phyloP scores from a whole-genome alignment of 2,329 filamentous ascomycete genomes.

The Chaetomium olivaceum region DNA sequence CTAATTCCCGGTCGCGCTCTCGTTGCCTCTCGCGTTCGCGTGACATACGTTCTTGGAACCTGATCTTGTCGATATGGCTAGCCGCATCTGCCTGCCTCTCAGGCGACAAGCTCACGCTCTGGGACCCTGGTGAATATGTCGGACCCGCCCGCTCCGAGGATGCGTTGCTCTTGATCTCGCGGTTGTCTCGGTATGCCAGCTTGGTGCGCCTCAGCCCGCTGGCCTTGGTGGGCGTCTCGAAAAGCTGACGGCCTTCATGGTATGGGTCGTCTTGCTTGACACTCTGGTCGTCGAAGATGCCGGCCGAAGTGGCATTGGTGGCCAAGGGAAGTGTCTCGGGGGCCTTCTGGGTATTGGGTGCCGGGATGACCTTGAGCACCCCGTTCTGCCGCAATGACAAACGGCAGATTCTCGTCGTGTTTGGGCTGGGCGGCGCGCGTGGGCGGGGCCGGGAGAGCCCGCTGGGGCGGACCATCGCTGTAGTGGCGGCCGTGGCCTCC shows the following conservation, averaged over 20 bases:
- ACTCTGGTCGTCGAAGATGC: conserved; percentile 30
- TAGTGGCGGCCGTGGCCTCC: conserved; percentile 29
- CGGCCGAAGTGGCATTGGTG: conserved; percentile 23
- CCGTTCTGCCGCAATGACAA: conserved; percentile 43
- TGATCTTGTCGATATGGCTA: conserved; percentile 29
- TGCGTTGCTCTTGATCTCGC: conserved; percentile 32
- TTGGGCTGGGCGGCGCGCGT: conserved; percentile 21
- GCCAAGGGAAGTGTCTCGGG: conserved; percentile 30
- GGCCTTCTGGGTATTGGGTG: conserved; percentile 24
- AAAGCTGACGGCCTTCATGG: conserved; percentile 32
- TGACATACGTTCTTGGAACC: conserved; percentile 31
- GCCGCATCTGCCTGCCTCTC: conserved; percentile 27
- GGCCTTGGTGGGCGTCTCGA: conserved; percentile 35
- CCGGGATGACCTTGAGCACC: conserved; percentile 39
- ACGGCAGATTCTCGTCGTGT: conserved; percentile 34
- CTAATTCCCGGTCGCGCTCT: conserved; percentile 25
- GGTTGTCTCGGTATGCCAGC: conserved; percentile 44
- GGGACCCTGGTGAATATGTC: conserved; percentile 26
- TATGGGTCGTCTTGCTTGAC: conserved; percentile 31
- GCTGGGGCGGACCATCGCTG: conserved; percentile 30
- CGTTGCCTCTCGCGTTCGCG: conserved; percentile 29
- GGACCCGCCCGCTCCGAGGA: conserved; percentile 24
- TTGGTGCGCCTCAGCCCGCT: conserved; percentile 38
- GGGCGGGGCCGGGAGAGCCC: conserved; percentile 18
- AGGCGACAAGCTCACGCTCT: conserved; percentile 29